Evolutionary conservation across 305 asterid genomes (phyloP).

Genomic region (Petunia hybrid): DNA sequence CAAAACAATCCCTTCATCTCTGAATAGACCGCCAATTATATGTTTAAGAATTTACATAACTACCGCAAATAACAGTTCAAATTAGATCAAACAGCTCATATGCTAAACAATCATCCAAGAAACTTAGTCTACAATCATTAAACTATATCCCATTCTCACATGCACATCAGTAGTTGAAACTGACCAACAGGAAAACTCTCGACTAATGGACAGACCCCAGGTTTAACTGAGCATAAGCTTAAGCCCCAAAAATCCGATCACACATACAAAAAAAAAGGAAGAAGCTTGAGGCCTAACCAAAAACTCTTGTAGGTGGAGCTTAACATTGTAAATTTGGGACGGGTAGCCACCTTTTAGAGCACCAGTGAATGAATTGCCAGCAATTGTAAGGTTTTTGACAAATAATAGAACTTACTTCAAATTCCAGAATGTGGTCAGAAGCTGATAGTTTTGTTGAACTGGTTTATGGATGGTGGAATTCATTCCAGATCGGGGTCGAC

Average conservation of each 20-base stretch:
- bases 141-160: neutral
- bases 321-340: neutral
- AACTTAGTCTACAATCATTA: neutral
- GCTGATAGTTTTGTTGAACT: no score
- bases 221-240: neutral
- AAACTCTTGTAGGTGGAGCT: neutral
- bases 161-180: conserved; percentile 19
- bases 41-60: conserved; percentile 40
- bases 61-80: conserved; percentile 35
- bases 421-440: no score
- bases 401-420: no score
- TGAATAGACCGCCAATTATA: conserved; percentile 39
- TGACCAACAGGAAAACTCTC: neutral
- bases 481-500: no score
- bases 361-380: no score
- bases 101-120: neutral
- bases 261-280: neutral
- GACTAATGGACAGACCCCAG: neutral
- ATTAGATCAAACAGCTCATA: neutral
- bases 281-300: neutral
- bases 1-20: conserved; percentile 93
- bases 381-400: no score
- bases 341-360: no score
- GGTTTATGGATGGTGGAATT: no score
- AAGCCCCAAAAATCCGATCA: neutral